Evolutionary conservation across 176 grass and related monocot genomes (phyloP).

Genomic region (Alopecurus myosuroides): DNA sequence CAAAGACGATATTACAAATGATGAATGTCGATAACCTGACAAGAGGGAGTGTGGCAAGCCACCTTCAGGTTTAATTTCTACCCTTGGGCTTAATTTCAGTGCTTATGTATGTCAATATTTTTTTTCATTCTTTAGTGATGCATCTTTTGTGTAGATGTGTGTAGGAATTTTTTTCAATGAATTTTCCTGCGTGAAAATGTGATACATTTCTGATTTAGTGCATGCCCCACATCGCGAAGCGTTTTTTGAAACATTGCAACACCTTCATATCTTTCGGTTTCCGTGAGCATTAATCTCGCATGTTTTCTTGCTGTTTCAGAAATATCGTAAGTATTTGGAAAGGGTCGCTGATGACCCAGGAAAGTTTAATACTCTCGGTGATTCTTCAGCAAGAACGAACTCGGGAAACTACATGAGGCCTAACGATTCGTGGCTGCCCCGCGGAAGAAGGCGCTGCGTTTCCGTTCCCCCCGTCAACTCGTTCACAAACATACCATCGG

Average conservation of each 20-base stretch:
- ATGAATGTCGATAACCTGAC: slow-evolving; percentile 60
- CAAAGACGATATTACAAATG: slow-evolving; percentile 50
- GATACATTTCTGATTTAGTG: background rate
- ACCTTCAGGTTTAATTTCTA: slow-evolving; percentile 47
- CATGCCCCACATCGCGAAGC: background rate
- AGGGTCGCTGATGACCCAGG: slow-evolving; percentile 8
- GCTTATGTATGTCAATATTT: background rate
- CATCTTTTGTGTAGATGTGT: background rate
- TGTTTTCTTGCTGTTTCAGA: slow-evolving; percentile 44
- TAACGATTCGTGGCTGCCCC: too few species aligned
- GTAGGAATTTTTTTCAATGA: background rate
- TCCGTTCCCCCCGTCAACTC: background rate
- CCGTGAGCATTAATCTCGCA: background rate
- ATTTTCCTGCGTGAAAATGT: background rate
- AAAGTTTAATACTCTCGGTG: background rate
- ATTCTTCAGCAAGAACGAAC: slow-evolving; percentile 2
- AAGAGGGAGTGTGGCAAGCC: slow-evolving; percentile 61
- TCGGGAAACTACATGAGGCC: too few species aligned
- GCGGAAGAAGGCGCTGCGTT: background rate
- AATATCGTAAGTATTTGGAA: slow-evolving; percentile 35
- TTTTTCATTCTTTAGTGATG: background rate
- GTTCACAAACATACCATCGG: slow-evolving; percentile 16
- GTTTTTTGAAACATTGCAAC: background rate
- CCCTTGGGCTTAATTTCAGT: background rate
- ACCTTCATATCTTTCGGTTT: background rate